phyloP scores from a whole-genome alignment of 116 monocot species.

The Trichopus zeylanicus region DNA sequence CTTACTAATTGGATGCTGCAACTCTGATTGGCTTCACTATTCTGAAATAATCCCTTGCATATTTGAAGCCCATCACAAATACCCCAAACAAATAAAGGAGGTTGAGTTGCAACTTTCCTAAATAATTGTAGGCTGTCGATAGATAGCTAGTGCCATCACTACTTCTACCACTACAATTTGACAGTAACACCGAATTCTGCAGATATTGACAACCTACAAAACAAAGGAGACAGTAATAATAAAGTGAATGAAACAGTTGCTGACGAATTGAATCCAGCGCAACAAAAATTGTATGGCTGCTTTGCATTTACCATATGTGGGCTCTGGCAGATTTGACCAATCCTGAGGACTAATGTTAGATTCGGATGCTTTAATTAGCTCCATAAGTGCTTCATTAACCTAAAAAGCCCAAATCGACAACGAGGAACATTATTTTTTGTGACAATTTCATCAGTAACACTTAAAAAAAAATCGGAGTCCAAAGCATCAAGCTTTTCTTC shows the following conservation, averaged over 20 bases:
- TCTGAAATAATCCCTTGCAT: slow-evolving; percentile 30
- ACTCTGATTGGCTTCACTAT: slow-evolving; percentile 58
- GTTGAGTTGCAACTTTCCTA: slow-evolving; percentile 64
- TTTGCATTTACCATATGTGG: slow-evolving; percentile 41
- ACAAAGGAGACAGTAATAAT: not conserved
- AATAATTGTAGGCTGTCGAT: slow-evolving; percentile 26
- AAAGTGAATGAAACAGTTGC: not conserved
- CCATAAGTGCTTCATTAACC: slow-evolving; percentile 69
- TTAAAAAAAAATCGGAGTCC: too few species aligned
- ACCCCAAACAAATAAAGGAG: slow-evolving; percentile 74
- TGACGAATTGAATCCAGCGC: not conserved
- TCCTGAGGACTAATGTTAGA: slow-evolving; percentile 29
- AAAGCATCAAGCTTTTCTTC: too few species aligned
- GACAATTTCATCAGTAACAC: too few species aligned
- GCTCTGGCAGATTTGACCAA: slow-evolving; percentile 53
- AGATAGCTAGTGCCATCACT: slow-evolving; percentile 26
- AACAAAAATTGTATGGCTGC: not conserved
- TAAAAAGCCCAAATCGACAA: slow-evolving; percentile 16
- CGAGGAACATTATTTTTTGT: not conserved
- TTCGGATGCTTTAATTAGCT: slow-evolving; percentile 72
- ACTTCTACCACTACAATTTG: slow-evolving; percentile 10
- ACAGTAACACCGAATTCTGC: slow-evolving; percentile 15
- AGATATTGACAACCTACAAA: not conserved
- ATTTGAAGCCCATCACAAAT: slow-evolving; percentile 59
- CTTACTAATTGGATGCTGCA: slow-evolving; percentile 31